Evolutionary conservation across 2,329 filamentous ascomycete species (phyloP).

Genomic region (Ophiostoma tasmaniense): DNA sequence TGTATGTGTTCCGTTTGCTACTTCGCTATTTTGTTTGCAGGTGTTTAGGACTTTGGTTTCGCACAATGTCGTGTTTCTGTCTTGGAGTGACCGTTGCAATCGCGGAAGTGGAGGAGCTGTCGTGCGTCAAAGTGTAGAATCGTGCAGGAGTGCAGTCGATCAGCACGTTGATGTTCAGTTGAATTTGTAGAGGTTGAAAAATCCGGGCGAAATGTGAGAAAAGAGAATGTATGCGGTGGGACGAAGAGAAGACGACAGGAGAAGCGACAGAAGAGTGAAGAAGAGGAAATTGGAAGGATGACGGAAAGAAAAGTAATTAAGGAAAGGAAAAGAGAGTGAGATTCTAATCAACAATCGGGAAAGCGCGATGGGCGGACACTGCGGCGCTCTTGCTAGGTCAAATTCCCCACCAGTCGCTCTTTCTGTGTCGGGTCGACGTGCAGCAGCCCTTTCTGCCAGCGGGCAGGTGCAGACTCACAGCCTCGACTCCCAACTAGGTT

Average conservation of each 20-base stretch:
- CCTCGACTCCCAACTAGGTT: background rate
- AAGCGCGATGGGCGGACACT: background rate
- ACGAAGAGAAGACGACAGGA: background rate
- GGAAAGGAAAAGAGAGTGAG: background rate
- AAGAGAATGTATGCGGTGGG: background rate
- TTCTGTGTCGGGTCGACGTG: background rate
- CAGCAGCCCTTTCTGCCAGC: background rate
- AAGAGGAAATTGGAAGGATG: background rate
- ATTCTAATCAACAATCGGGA: constrained; percentile 1
- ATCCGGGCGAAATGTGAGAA: background rate
- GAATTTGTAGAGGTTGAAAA: background rate
- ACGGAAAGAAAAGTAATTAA: background rate
- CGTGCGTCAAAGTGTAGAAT: background rate
- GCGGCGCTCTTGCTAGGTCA: background rate
- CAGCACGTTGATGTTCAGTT: background rate
- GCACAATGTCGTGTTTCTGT: background rate
- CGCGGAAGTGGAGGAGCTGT: constrained; percentile 1
- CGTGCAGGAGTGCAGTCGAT: background rate
- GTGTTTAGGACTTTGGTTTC: background rate
- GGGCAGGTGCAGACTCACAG: background rate
- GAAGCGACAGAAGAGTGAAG: background rate
- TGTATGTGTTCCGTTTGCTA: background rate
- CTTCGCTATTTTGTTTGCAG: background rate
- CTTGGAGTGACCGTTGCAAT: background rate
- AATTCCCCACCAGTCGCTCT: background rate